phyloP scores from a whole-genome alignment of 768 basidiomycete species.

The Kwoniella bestiolae region DNA sequence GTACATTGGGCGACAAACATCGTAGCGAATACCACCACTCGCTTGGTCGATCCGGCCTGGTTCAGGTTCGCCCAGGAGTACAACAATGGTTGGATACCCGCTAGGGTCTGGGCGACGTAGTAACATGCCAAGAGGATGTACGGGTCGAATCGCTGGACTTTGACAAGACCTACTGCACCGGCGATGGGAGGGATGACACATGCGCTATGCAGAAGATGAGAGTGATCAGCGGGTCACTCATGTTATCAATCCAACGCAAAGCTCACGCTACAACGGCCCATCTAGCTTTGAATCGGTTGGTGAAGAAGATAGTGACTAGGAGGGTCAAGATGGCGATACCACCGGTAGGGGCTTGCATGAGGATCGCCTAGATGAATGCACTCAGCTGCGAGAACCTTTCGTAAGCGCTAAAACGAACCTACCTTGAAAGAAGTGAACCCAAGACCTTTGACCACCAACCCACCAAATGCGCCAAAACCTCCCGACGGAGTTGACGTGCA shows the following conservation, averaged over 20 bases:
- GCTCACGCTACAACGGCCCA: constrained; percentile 20
- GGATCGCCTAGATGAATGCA: too few species aligned
- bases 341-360: constrained; percentile 49
- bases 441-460: constrained; percentile 32
- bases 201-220: constrained; percentile 23
- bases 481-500: constrained; percentile 21
- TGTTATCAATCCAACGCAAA: not conserved
- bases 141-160: constrained; percentile 25
- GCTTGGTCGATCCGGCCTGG: constrained; percentile 48
- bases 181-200: constrained; percentile 23
- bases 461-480: constrained; percentile 24
- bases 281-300: constrained; percentile 47
- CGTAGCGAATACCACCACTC: constrained; percentile 43
- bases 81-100: constrained; percentile 28
- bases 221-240: too few species aligned
- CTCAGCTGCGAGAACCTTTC: too few species aligned
- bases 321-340: constrained; percentile 44
- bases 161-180: constrained; percentile 25
- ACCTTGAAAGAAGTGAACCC: constrained; percentile 13
- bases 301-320: constrained; percentile 40
- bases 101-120: constrained; percentile 38
- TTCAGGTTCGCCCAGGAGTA: constrained; percentile 51
- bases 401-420: too few species aligned
- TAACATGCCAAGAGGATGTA: constrained; percentile 28
- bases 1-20: constrained; percentile 36